A percentile compares a stretch with the other conserved stretches of the same genome.
phyloP scores from a whole-genome alignment of 1,284 basidiomycete genomes.

The Ceratobasidium sp. region DNA sequence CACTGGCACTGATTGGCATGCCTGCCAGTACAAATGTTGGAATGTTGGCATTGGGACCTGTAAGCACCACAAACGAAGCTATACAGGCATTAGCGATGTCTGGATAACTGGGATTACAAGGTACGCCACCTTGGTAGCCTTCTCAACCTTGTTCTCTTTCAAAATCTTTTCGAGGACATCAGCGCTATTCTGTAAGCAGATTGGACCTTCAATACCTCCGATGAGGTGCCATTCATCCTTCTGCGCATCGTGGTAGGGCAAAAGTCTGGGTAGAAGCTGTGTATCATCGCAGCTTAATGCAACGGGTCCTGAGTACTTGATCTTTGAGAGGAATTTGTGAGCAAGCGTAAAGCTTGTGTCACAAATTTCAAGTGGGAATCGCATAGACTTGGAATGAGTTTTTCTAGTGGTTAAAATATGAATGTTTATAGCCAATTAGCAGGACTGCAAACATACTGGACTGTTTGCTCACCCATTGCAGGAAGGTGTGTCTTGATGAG shows the following conservation, averaged over 20 bases:
- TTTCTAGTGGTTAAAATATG: not conserved
- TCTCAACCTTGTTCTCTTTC: too few species aligned
- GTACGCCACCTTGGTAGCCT: too few species aligned
- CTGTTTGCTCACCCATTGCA: too few species aligned
- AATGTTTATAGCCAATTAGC: too few species aligned
- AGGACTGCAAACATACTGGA: too few species aligned
- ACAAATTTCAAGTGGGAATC: conserved; percentile 52
- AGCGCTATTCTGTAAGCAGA: conserved; percentile 4
- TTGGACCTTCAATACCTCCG: conserved; percentile 51
- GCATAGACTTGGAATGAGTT: not conserved
- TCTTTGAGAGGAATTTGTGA: not conserved
- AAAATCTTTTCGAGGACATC: too few species aligned
- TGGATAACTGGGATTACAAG: too few species aligned
- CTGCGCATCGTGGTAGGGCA: conserved; percentile 51
- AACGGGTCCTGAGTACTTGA: conserved; percentile 25
- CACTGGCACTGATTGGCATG: conserved; percentile 43
- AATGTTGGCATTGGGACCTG: conserved; percentile 48
- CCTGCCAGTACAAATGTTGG: not conserved
- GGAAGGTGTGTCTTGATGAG: too few species aligned
- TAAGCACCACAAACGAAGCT: conserved; percentile 49
- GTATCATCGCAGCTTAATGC: conserved; percentile 42
- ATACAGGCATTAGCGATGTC: too few species aligned
- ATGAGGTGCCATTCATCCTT: conserved; percentile 52
- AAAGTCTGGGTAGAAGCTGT: conserved; percentile 49
- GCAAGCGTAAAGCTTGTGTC: conserved; percentile 50